Percentiles rank a stretch among this genome's conserved stretches.
phyloP scores from a whole-genome alignment of 2,329 filamentous ascomycete species.

The Ceratocystiopsis brevicomis region DNA sequence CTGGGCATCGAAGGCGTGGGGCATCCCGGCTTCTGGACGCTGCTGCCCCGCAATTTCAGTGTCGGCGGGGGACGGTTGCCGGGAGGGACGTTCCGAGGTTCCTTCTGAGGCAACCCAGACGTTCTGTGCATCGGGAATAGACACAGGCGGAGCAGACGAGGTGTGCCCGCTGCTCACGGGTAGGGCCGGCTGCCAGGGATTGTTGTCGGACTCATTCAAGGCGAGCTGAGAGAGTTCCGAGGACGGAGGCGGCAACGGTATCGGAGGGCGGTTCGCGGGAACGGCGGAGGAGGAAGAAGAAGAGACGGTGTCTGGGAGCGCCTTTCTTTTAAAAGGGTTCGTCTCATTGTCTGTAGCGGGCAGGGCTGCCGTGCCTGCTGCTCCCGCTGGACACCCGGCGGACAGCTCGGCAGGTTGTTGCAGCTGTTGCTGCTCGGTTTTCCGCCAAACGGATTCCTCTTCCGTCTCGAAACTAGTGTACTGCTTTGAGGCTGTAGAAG shows the following conservation, averaged over 20 bases:
- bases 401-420: constrained; percentile 12
- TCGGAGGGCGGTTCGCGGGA: background rate
- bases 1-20: constrained; percentile 12
- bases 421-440: background rate
- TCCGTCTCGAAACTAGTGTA: constrained; percentile 14
- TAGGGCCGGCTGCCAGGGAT: constrained; percentile 25
- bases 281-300: too few relatives aligned
- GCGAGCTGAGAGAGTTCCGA: constrained; percentile 23
- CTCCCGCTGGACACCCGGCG: constrained; percentile 10
- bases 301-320: too few relatives aligned
- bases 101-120: constrained; percentile 14
- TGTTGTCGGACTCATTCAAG: constrained; percentile 19
- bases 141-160: constrained; percentile 10
- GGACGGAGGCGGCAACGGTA: background rate
- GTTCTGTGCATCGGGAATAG: constrained; percentile 11
- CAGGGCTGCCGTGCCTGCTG: constrained; percentile 5
- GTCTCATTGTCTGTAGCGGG: constrained; percentile 16
- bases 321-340: constrained; percentile 36
- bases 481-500: constrained; percentile 2
- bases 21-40: too few relatives aligned
- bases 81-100: constrained; percentile 11
- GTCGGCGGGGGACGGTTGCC: constrained; percentile 4
- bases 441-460: constrained; percentile 19
- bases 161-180: constrained; percentile 13
- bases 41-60: too few relatives aligned